Percentiles rank a stretch among this genome's conserved stretches.
Conservation (phyloP, 345 rosid species). For the Acer campestre region DNA sequence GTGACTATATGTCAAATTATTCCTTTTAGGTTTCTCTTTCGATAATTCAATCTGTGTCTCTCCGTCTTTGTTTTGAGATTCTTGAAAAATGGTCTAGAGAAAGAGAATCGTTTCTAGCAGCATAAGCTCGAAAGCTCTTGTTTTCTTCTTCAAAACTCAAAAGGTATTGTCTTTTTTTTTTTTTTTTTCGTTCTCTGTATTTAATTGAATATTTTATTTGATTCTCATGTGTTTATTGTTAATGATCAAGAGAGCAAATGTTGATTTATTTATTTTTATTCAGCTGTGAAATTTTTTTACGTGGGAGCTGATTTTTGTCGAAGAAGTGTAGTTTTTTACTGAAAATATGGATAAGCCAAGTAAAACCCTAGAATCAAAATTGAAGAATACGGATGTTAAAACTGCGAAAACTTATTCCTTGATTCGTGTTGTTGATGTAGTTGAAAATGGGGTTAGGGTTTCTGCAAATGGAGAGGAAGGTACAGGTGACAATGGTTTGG, state of each 20-base stretch:
- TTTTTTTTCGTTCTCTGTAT: background rate
- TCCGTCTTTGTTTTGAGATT: background rate
- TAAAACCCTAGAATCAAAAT: slow-evolving; percentile 21
- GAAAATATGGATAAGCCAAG: slow-evolving; percentile 32
- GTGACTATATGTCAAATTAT: background rate
- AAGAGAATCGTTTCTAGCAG: background rate
- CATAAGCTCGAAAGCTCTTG: background rate
- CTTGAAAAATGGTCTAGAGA: background rate
- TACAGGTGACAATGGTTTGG: slow-evolving; percentile 15
- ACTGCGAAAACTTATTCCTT: slow-evolving; percentile 4
- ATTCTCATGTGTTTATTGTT: background rate
- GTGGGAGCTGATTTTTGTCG: slow-evolving; percentile 26
- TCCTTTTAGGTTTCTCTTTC: background rate
- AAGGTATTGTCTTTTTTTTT: slow-evolving; percentile 5
- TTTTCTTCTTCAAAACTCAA: slow-evolving; percentile 14
- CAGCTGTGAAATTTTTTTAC: background rate
- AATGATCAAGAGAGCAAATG: background rate
- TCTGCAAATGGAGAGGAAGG: slow-evolving; percentile 37
- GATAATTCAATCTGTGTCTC: background rate
- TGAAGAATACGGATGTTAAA: slow-evolving; percentile 25
- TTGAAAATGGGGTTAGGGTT: slow-evolving; percentile 47
- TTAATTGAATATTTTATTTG: background rate
- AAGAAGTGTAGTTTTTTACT: slow-evolving; percentile 10
- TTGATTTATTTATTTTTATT: background rate
- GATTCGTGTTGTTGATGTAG: background rate